These are phyloP conservation scores for Phaseolus coccineus DNA, from an alignment of 331 rosid genomes.

Conservation along the genomic window DNA sequence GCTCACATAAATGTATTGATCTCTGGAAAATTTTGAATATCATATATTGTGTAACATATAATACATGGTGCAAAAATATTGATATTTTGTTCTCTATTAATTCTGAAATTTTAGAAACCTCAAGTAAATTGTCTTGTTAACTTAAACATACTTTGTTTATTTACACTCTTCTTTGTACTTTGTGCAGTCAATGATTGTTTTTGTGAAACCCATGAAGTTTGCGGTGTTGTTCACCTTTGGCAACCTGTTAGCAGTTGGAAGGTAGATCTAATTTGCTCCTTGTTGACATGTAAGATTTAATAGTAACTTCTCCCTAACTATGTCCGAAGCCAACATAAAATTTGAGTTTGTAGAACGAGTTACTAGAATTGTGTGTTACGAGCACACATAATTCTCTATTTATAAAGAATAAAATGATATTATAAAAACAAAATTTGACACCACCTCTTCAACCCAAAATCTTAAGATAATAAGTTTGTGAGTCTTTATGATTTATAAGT, in stretches of 20 bases:
- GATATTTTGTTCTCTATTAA: not conserved
- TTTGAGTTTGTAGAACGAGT: not conserved
- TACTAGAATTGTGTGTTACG: too few relatives aligned
- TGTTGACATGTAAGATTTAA: conserved; percentile 58
- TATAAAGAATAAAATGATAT: too few relatives aligned
- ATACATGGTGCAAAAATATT: not conserved
- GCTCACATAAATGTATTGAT: not conserved
- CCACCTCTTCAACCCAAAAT: too few relatives aligned
- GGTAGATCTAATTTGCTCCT: conserved; percentile 66
- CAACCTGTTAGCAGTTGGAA: conserved; percentile 93
- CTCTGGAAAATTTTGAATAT: not conserved
- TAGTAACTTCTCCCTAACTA: conserved; percentile 29
- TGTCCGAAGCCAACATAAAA: conserved; percentile 5
- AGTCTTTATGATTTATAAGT: too few relatives aligned
- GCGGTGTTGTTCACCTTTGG: conserved; percentile 88
- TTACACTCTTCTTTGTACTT: conserved; percentile 45
- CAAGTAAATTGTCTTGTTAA: conserved; percentile 13
- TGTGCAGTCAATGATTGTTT: conserved; percentile 84
- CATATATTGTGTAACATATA: not conserved
- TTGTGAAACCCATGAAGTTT: conserved; percentile 87
- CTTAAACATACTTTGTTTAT: conserved; percentile 33
- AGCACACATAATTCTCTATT: too few relatives aligned
- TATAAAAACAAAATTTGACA: too few relatives aligned
- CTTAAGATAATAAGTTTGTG: too few relatives aligned
- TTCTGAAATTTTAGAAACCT: conserved; percentile 10